Base-by-base conservation (phyloP, 2,329 filamentous ascomycete species). In the Emmonsiellopsis sp. region DNA sequence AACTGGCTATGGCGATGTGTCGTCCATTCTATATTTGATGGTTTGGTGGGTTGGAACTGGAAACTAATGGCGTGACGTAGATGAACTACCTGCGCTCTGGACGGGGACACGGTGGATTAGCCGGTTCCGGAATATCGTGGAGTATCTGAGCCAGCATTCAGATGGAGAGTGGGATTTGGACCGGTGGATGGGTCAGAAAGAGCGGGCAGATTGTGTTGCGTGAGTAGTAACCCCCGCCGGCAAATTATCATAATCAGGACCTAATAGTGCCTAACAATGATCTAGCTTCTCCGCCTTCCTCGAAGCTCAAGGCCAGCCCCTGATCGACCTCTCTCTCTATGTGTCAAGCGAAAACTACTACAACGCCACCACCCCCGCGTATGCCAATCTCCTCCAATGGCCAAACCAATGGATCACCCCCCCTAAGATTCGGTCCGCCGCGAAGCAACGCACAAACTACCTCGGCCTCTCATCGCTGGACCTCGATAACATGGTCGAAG, bases 291-390 rank as follows among this genome's bases (percentile, higher is more conserved):
- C 81, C 37, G 80, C 87, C 57, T 91, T 91, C 69, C 74, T 96
- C 60, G 77, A 84, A 65, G 80, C 84, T 31, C 83, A 85, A 55
- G 88, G 86, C n/a, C 82, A 84, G 49, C 82, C 86, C 34, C 80
- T 97, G 56, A 69, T 96, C 62, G 87, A 94, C 62, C 83, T 96
- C 54, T 91, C 85, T 50, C 84, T 97, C 61, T 97, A 94, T 69
- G 86, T 93, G 58, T 93, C 90, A 34, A 88, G 86, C 54, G 83
- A 89, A 58, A 96, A 97, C 74, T 98, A 93, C 80, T 77, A 83
- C 53, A 75, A 78, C 43, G 74, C 79, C 48, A 95, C 90, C 3
- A 83, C 89, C 13, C 87, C 89, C 2, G 85, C 88, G 39, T 95
- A 90, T 72, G 88, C 85, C 59, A 74, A 76, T 5, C 80, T 96